A percentile compares a stretch with the other conserved stretches of the same genome.
phyloP scores from a whole-genome alignment of 2,329 filamentous ascomycete genomes.

The Cordyceps sp. region DNA sequence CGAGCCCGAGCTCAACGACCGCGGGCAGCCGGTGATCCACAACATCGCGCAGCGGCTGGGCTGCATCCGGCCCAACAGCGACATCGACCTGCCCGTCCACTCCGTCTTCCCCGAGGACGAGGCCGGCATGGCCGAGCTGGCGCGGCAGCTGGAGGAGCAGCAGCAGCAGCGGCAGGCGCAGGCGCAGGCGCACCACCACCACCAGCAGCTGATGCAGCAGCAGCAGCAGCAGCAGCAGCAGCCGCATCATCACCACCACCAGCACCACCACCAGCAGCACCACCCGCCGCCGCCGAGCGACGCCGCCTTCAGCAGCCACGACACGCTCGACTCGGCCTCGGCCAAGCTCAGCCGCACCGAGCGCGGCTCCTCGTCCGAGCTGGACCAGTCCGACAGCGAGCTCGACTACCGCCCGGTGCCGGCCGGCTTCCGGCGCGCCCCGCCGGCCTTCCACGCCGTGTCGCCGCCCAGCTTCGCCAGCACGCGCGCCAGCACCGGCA shows the following conservation, averaged over 20 bases:
- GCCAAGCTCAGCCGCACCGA: neutral
- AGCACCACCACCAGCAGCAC: neutral
- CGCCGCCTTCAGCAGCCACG: neutral
- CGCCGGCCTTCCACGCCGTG: constrained; percentile 26
- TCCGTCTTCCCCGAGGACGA: constrained; percentile 46
- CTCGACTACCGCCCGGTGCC: constrained; percentile 7
- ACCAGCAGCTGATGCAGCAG: neutral
- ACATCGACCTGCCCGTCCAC: constrained; percentile 40
- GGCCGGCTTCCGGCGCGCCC: constrained; percentile 30
- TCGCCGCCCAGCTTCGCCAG: constrained; percentile 37
- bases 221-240: neutral
- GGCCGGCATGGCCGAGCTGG: constrained; percentile 37
- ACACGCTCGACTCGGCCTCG: neutral
- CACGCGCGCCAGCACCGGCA: constrained; percentile 19
- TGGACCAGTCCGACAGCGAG: constrained; percentile 38
- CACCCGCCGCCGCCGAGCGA: neutral
- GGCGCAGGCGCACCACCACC: neutral
- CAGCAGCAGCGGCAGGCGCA: constrained; percentile 9
- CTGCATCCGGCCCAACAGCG: constrained; percentile 45
- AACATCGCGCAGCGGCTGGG: constrained; percentile 48
- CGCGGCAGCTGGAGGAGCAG: constrained; percentile 32
- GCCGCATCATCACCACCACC: neutral
- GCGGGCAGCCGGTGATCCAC: constrained; percentile 46
- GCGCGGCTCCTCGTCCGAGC: constrained; percentile 27
- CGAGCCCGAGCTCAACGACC: constrained; percentile 47